These are phyloP conservation scores for Toxicodendron radicans DNA, from an alignment of 345 rosid species.

Conservation along the genomic window DNA sequence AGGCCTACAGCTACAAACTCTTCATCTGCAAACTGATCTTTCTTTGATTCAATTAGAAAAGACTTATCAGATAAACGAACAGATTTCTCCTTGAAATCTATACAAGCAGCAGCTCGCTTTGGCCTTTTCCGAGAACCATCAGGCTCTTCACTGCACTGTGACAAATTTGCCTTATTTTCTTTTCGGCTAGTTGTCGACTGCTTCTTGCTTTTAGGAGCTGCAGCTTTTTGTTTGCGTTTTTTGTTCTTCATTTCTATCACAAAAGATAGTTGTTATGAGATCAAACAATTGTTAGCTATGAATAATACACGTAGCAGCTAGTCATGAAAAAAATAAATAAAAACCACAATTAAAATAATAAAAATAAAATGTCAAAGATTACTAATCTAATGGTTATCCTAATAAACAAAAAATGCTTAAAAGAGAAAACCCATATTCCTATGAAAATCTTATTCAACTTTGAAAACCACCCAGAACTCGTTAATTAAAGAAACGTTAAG, in stretches of 20 bases:
- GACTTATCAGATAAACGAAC: conserved; percentile 39
- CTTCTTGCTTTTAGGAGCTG: conserved; percentile 20
- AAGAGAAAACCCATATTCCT: too few relatives aligned
- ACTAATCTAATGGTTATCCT: too few relatives aligned
- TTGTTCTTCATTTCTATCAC: conserved; percentile 19
- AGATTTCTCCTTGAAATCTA: conserved; percentile 62
- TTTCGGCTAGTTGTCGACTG: conserved; percentile 6
- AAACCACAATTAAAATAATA: neutral
- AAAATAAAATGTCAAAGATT: too few relatives aligned
- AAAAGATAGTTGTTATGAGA: conserved; percentile 1
- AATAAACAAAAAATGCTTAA: too few relatives aligned
- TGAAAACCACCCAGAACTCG: too few relatives aligned
- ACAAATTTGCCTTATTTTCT: conserved; percentile 34
- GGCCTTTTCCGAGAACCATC: conserved; percentile 46
- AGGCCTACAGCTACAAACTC: conserved; percentile 48
- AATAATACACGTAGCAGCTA: neutral
- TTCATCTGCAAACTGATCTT: conserved; percentile 42
- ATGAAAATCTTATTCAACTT: too few relatives aligned
- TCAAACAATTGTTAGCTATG: neutral
- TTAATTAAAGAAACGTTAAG: too few relatives aligned
- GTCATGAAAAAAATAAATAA: neutral
- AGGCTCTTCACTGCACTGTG: conserved; percentile 26
- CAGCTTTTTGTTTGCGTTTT: conserved; percentile 20
- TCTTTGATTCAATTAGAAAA: conserved; percentile 48
- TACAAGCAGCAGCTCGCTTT: conserved; percentile 76